Conservation (phyloP, 2,329 filamentous ascomycete species). For the Exophiala mesophila region DNA sequence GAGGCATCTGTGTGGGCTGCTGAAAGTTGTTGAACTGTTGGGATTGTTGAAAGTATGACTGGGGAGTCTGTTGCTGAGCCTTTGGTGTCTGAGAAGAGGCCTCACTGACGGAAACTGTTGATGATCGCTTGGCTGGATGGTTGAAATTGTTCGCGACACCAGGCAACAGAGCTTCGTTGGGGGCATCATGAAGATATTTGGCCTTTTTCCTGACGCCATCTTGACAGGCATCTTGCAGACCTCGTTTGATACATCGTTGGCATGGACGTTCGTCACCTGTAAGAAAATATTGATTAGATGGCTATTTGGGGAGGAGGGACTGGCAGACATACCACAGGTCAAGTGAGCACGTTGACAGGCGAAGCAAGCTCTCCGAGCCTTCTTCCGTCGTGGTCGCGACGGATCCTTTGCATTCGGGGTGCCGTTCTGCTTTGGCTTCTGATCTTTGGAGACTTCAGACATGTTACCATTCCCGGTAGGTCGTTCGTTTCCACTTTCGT, state of each 20-base stretch:
- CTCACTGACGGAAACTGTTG: constrained; percentile 28
- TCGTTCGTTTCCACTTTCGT: constrained; percentile 36
- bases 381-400: constrained; percentile 82
- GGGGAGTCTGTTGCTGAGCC: constrained; percentile 26
- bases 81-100: constrained; percentile 27
- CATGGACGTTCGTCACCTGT: constrained; percentile 97
- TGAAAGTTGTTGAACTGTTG: constrained; percentile 36
- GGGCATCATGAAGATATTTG: constrained; percentile 96
- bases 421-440: constrained; percentile 54
- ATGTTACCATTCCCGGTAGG: constrained; percentile 32
- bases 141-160: constrained; percentile 66
- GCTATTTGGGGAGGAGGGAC: constrained; percentile 11
- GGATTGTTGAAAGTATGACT: constrained; percentile 38
- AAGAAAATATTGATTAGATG: too few species aligned
- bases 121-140: constrained; percentile 40
- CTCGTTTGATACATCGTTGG: constrained; percentile 87
- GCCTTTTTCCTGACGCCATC: constrained; percentile 98
- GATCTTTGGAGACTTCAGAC: constrained; percentile 37
- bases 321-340: constrained; percentile 79
- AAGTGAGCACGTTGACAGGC: constrained; percentile 95
- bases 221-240: constrained; percentile 83
- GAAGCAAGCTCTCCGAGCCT: constrained; percentile 90
- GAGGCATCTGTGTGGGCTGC: constrained; percentile 38
- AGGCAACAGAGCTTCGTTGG: constrained; percentile 81
- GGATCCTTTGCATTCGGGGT: constrained; percentile 75